These are phyloP conservation scores for Hypomontagnella monticulosa DNA, from an alignment of 495 filamentous ascomycete genomes.

Conservation along the genomic window DNA sequence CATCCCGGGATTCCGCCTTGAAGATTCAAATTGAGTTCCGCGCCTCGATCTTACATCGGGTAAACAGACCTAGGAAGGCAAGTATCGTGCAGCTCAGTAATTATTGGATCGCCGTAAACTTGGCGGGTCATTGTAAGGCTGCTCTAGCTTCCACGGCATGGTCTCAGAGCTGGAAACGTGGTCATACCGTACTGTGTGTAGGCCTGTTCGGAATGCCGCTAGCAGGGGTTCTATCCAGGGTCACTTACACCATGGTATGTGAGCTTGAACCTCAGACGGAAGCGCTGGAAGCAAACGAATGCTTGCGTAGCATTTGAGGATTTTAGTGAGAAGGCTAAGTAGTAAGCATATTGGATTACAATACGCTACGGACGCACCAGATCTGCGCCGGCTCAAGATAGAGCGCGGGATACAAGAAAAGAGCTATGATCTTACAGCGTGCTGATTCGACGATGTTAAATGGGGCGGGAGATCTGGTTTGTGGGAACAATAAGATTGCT, in stretches of 20 bases:
- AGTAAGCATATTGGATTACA: conserved; percentile 23
- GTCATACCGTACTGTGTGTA: conserved; percentile 5
- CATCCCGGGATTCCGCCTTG: conserved; percentile 1
- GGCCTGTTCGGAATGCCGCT: conserved; percentile 9
- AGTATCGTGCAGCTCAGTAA: conserved; percentile 3
- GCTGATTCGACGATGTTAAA: conserved; percentile 16
- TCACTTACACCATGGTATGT: neutral
- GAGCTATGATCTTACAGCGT: conserved; percentile 13
- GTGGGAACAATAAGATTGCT: conserved; percentile 28
- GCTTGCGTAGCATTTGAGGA: conserved; percentile 21
- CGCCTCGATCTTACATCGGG: conserved; percentile 22
- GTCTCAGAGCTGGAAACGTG: conserved; percentile 15
- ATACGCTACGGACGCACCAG: neutral
- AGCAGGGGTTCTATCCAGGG: conserved; percentile 14
- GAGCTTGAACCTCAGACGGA: conserved; percentile 10
- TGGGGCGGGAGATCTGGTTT: conserved; percentile 18
- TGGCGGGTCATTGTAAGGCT: neutral
- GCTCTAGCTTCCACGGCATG: neutral
- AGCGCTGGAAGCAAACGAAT: conserved; percentile 7
- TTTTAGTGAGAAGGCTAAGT: conserved; percentile 22
- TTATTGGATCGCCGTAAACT: conserved; percentile 5
- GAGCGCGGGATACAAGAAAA: conserved; percentile 13
- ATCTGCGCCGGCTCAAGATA: conserved; percentile 8
- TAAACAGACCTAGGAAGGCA: conserved; percentile 10
- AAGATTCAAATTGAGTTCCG: conserved; percentile 3